Evolutionary conservation across 148 eudicot species (phyloP).

Genomic region (Chenopodium album): DNA sequence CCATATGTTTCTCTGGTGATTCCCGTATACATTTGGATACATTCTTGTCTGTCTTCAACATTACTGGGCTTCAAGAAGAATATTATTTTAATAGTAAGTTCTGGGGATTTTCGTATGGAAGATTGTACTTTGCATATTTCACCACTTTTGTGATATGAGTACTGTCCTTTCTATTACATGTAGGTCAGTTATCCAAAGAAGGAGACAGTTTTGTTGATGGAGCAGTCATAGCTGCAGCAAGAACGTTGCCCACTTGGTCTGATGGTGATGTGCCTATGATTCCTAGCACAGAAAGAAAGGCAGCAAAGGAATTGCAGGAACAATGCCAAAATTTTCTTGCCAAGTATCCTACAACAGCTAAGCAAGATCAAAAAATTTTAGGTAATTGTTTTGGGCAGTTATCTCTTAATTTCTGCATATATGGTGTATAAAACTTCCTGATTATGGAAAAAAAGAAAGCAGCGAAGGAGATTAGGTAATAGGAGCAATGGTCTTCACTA

Average conservation of each 20-base stretch:
- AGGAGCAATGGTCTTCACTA: background rate
- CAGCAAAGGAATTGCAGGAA: constrained; percentile 80
- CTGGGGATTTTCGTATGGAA: background rate
- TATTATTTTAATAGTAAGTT: constrained; percentile 77
- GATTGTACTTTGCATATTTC: background rate
- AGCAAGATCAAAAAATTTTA: constrained; percentile 72
- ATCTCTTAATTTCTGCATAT: background rate
- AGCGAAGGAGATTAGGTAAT: background rate
- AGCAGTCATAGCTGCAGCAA: constrained; percentile 91
- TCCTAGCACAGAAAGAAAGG: constrained; percentile 85
- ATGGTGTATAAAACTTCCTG: background rate
- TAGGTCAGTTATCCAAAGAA: constrained; percentile 54
- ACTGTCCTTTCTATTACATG: constrained; percentile 7
- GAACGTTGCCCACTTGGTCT: constrained; percentile 95
- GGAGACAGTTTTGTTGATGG: constrained; percentile 80
- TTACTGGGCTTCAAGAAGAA: constrained; percentile 77
- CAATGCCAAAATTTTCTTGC: constrained; percentile 82
- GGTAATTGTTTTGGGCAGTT: constrained; percentile 42
- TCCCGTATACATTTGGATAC: constrained; percentile 79
- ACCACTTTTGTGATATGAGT: background rate
- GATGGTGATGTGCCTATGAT: constrained; percentile 75
- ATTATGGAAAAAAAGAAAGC: background rate
- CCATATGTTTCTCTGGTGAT: constrained; percentile 70
- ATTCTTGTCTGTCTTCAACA: constrained; percentile 94
- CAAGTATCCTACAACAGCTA: constrained; percentile 62